Percentiles rank a stretch among this genome's conserved stretches.
Evolutionary conservation across 2,329 filamentous ascomycete genomes (phyloP).

Genomic region (Cladorrhinum sp.): DNA sequence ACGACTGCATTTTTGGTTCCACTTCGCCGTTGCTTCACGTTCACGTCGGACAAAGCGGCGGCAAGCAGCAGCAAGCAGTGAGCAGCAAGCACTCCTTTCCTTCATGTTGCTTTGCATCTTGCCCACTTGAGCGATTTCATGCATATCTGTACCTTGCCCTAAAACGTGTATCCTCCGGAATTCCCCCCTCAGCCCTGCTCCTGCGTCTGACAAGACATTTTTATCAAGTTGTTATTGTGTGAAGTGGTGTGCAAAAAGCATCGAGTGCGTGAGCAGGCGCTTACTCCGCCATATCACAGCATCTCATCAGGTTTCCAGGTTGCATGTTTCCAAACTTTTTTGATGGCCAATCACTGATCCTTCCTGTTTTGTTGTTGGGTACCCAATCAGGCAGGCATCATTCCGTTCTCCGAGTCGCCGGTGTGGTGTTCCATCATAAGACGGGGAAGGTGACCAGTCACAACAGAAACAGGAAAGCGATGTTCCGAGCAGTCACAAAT

Average conservation of each 20-base stretch:
- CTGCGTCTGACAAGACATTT: neutral
- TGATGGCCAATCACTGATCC: neutral
- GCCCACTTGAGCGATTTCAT: neutral
- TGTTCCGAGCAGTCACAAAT: neutral
- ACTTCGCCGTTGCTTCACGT: slow-evolving; percentile 3
- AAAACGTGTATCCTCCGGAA: neutral
- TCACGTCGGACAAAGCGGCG: neutral
- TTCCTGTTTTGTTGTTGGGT: neutral
- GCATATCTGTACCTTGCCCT: neutral
- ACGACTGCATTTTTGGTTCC: neutral
- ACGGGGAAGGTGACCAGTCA: neutral
- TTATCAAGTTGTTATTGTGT: neutral
- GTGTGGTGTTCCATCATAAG: neutral
- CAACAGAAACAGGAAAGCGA: neutral
- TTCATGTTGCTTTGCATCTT: neutral
- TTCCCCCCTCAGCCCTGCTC: neutral
- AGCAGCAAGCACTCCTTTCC: neutral
- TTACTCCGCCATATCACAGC: neutral
- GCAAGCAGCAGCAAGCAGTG: neutral
- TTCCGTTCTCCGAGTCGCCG: neutral
- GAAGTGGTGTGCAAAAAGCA: neutral
- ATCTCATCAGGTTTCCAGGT: neutral
- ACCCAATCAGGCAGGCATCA: neutral
- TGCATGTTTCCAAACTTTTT: neutral
- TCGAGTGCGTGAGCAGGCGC: neutral